phyloP scores from a whole-genome alignment of 1,284 basidiomycete genomes.

The Hortiboletus rubellus region DNA sequence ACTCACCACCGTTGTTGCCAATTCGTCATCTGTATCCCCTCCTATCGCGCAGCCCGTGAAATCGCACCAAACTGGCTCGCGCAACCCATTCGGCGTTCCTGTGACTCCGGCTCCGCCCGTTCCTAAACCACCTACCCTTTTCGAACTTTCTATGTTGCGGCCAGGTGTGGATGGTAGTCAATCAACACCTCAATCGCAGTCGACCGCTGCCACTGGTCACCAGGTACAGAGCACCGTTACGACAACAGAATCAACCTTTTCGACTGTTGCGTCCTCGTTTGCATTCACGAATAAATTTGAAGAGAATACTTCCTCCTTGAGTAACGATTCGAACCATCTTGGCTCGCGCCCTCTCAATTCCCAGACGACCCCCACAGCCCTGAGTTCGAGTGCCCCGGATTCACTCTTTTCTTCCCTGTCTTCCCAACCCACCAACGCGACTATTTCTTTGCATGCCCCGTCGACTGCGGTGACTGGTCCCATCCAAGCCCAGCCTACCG shows the following conservation, averaged over 20 bases:
- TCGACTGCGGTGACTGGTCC: slow-evolving; percentile 30
- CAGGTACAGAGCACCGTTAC: background rate
- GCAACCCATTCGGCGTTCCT: slow-evolving; percentile 91
- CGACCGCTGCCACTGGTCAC: slow-evolving; percentile 10
- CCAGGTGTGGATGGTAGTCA: slow-evolving; percentile 24
- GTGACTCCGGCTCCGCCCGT: slow-evolving; percentile 66
- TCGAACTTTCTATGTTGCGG: slow-evolving; percentile 66
- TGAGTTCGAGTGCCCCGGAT: slow-evolving; percentile 47
- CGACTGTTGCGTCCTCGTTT: slow-evolving; percentile 72
- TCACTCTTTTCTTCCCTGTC: slow-evolving; percentile 45
- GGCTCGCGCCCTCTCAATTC: slow-evolving; percentile 27
- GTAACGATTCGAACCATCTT: slow-evolving; percentile 8
- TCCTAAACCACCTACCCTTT: slow-evolving; percentile 76
- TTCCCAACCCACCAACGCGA: slow-evolving; percentile 51
- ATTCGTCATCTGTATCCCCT: slow-evolving; percentile 38
- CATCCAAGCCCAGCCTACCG: slow-evolving; percentile 77
- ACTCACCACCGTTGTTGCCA: slow-evolving; percentile 41
- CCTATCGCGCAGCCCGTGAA: slow-evolving; percentile 62
- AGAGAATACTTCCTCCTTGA: slow-evolving; percentile 10
- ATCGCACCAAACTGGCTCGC: slow-evolving; percentile 90
- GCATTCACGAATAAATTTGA: slow-evolving; percentile 43
- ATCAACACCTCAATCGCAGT: slow-evolving; percentile 36
- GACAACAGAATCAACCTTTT: slow-evolving; percentile 49
- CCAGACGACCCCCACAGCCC: slow-evolving; percentile 43
- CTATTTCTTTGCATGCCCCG: slow-evolving; percentile 37